These are phyloP conservation scores for Pichia sp. DNA, from an alignment of 1,139 yeast genomes.

Conservation along the genomic window DNA sequence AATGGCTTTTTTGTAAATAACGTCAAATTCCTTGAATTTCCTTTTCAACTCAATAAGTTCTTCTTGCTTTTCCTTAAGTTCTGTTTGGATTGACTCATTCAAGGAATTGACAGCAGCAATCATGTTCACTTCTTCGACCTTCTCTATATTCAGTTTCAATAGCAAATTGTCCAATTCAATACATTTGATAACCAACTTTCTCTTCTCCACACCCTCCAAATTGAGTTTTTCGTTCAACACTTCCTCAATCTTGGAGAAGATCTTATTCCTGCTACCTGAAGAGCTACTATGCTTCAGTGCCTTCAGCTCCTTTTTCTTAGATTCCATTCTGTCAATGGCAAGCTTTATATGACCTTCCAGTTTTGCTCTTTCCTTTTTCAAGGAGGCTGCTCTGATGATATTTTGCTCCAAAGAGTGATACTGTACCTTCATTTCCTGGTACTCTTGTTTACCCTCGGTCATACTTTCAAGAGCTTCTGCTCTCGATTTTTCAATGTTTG, in stretches of 20 bases:
- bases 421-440: not conserved
- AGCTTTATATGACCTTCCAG: slow-evolving; percentile 8
- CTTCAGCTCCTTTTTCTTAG: slow-evolving; percentile 18
- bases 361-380: slow-evolving; percentile 3
- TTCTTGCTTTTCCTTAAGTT: slow-evolving; percentile 27
- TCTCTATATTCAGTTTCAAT: slow-evolving; percentile 10
- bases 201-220: slow-evolving; percentile 6
- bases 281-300: slow-evolving; percentile 14
- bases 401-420: slow-evolving; percentile 1
- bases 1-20: slow-evolving; percentile 36
- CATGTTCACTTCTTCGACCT: slow-evolving; percentile 34
- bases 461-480: too few relatives aligned
- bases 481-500: slow-evolving; percentile 1
- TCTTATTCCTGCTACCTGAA: slow-evolving; percentile 15
- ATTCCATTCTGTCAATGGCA: slow-evolving; percentile 20
- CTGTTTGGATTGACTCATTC: slow-evolving; percentile 31
- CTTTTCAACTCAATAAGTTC: slow-evolving; percentile 27
- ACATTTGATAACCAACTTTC: slow-evolving; percentile 11
- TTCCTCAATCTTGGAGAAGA: slow-evolving; percentile 24
- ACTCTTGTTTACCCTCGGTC: not conserved
- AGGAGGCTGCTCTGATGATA: slow-evolving; percentile 1
- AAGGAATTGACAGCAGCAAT: slow-evolving; percentile 29
- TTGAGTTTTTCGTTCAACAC: slow-evolving; percentile 12
- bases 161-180: slow-evolving; percentile 12
- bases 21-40: slow-evolving; percentile 25